Conservation (phyloP, 306 rosid genomes). For the Macrotyloma uniflorum region DNA sequence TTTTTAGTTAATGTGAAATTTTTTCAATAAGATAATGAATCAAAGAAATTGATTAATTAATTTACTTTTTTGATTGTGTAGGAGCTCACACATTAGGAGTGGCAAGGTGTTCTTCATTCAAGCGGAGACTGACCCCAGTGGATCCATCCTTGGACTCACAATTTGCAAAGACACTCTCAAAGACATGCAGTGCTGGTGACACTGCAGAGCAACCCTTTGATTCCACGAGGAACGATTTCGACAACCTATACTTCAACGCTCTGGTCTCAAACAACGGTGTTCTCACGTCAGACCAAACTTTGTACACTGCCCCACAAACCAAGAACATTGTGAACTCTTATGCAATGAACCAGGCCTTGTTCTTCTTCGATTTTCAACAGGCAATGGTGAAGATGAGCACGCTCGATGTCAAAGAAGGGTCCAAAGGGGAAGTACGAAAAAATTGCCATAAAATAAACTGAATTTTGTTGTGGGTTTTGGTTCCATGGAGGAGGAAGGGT, state of each 20-base stretch:
- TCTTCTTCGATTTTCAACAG: slow-evolving; percentile 71
- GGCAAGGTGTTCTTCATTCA: slow-evolving; percentile 78
- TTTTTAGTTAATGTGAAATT: too few species aligned
- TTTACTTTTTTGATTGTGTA: slow-evolving; percentile 1
- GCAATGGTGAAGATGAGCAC: slow-evolving; percentile 78
- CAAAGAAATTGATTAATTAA: too few species aligned
- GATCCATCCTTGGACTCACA: slow-evolving; percentile 56
- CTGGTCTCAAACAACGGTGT: slow-evolving; percentile 59
- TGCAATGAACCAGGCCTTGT: slow-evolving; percentile 68
- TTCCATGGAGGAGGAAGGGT: neutral
- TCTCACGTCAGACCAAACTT: slow-evolving; percentile 67
- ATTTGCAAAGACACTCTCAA: slow-evolving; percentile 56
- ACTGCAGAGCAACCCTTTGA: slow-evolving; percentile 67
- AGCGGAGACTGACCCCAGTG: slow-evolving; percentile 44
- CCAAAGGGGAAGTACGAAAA: slow-evolving; percentile 59
- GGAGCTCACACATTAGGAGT: slow-evolving; percentile 91
- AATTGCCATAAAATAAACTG: slow-evolving; percentile 64
- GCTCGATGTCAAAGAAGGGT: slow-evolving; percentile 67
- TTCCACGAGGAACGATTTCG: slow-evolving; percentile 59
- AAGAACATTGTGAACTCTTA: slow-evolving; percentile 57
- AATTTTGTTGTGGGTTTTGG: neutral
- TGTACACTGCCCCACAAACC: slow-evolving; percentile 53
- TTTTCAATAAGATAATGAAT: too few species aligned
- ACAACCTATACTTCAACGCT: slow-evolving; percentile 60
- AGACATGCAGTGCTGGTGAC: slow-evolving; percentile 71